Evolutionary conservation across 75 land plant genomes (phyloP).

Genomic region (Pseudotsuga menziesii): DNA sequence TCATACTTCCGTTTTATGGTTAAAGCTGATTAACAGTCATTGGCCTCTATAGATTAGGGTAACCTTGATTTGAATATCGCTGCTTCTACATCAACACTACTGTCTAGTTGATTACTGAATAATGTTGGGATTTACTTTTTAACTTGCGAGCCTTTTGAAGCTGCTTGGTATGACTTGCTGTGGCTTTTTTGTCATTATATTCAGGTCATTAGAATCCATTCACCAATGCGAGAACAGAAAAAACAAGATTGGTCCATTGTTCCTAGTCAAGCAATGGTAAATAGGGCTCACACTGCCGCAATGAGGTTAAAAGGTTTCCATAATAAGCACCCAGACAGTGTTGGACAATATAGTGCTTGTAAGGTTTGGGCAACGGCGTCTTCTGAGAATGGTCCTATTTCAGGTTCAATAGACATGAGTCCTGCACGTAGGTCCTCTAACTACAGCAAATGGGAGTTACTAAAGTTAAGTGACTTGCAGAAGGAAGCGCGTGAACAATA

Average conservation of each 20-base stretch:
- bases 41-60: neutral
- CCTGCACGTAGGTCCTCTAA: slow-evolving; percentile 58
- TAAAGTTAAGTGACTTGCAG: slow-evolving; percentile 47
- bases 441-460: slow-evolving; percentile 83
- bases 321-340: slow-evolving; percentile 24
- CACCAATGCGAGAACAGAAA: slow-evolving; percentile 78
- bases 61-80: neutral
- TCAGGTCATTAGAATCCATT: slow-evolving; percentile 89
- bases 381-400: slow-evolving; percentile 41
- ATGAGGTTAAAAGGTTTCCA: slow-evolving; percentile 43
- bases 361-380: slow-evolving; percentile 68
- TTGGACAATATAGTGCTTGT: slow-evolving; percentile 72
- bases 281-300: slow-evolving; percentile 64
- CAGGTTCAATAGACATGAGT: slow-evolving; percentile 84
- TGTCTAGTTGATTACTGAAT: neutral
- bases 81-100: slow-evolving; percentile 3
- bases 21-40: neutral
- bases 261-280: slow-evolving; percentile 59
- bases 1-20: neutral
- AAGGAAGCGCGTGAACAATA: slow-evolving; percentile 66
- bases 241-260: slow-evolving; percentile 85
- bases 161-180: neutral
- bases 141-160: neutral
- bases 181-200: slow-evolving; percentile 2
- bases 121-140: neutral